Base-by-base conservation (phyloP, 2,329 filamentous ascomycete genomes). In the Pseudodiploospora longispora region DNA sequence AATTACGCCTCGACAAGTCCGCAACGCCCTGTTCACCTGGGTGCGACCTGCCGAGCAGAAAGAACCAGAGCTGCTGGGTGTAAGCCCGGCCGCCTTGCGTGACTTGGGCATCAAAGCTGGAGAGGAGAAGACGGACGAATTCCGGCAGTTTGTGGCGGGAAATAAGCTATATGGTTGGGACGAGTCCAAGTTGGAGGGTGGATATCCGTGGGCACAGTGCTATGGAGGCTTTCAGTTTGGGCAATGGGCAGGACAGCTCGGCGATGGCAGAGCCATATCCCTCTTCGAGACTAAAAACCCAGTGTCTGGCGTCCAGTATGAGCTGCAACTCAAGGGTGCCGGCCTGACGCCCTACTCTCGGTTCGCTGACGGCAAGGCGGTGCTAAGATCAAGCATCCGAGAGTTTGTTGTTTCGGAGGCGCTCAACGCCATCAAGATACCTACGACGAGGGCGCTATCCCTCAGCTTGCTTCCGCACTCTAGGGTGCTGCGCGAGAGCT, bases 201-300 rank as follows among this genome's bases (percentile, higher is more conserved):
- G 93, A 36, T 98, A 98, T 61, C 91, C 93, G 0, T 98, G 93
- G 93, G 90, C 93, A 30, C 93, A 98, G 67, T 97, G 93, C 68
- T 98, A 98, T 62, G 93, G 93, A 46, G 91, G 91, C 45, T 80
- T 76, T 58, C 75, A 82, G 59, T 81, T 83, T 60, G 93, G 93
- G 5, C 81, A 85, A 52, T 98, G 91, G 91, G 93, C 93, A 4
- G 90, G 93, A 5, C 93, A 98, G 64, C 78, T 98, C 1, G 93
- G 93, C 36, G 93, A 98, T 60, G 93, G 93, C 33, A 78, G 93
- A 44, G 93, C 90, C 30, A 97, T 98, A 54, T 95, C 87, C 32
- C 72, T 98, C 2, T 97, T 97, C 57, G 93, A 98, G 64, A 79
- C 82, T 27, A 91, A 81, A 5, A 94, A 91, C 59, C 80, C 85